These are phyloP conservation scores for Lentinula lateritia DNA, from an alignment of 768 basidiomycete genomes.

Conservation along the genomic window DNA sequence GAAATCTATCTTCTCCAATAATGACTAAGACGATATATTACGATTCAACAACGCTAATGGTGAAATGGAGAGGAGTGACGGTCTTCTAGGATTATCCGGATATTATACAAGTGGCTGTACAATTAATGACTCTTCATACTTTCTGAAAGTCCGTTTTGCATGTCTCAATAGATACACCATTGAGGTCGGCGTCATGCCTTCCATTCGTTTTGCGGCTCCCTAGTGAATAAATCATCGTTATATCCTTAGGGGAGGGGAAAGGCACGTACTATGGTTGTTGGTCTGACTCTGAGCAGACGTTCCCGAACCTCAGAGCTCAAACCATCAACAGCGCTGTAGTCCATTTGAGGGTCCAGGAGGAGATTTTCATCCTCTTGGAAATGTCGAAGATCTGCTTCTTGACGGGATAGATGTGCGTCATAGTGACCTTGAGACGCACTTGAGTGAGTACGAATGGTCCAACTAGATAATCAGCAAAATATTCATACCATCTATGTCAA, in stretches of 20 bases:
- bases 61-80: too few relatives aligned
- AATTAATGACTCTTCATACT: neutral
- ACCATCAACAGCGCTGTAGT: slow-evolving; percentile 61
- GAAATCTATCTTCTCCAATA: too few relatives aligned
- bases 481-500: slow-evolving; percentile 64
- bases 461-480: too few relatives aligned
- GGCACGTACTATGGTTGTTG: slow-evolving; percentile 58
- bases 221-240: slow-evolving; percentile 20
- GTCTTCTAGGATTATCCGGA: too few relatives aligned
- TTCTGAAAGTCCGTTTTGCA: slow-evolving; percentile 25
- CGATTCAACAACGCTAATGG: too few relatives aligned
- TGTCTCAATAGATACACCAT: slow-evolving; percentile 65
- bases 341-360: slow-evolving; percentile 59
- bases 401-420: slow-evolving; percentile 57
- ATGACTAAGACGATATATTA: too few relatives aligned
- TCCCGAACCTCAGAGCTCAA: slow-evolving; percentile 76
- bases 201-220: slow-evolving; percentile 93
- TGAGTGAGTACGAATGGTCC: neutral
- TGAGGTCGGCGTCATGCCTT: slow-evolving; percentile 84
- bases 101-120: neutral
- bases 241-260: neutral
- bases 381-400: slow-evolving; percentile 66
- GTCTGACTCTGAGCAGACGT: slow-evolving; percentile 51
- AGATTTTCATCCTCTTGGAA: slow-evolving; percentile 78
- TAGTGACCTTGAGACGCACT: slow-evolving; percentile 46